Evolutionary conservation across 306 rosid species (phyloP), one percentile per base, ranked within the genome.

Genomic region (Coriaria nepalensis): DNA sequence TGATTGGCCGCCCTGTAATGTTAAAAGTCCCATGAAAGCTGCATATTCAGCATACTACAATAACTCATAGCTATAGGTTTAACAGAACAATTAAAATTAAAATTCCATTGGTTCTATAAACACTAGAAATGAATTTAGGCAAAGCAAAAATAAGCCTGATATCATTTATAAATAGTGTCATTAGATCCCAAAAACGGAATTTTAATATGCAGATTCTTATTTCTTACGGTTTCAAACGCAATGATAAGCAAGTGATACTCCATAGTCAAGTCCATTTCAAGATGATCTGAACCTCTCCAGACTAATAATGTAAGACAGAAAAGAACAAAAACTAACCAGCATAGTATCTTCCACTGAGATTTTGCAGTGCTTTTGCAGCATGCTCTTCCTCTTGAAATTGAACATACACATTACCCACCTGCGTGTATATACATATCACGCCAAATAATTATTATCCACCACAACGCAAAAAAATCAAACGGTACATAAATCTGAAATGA

Each of bases 401-500:
- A 59, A 72, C 82, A 9, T 81, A 81, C 34, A 81, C 93, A 67
- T 81, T 78, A 9, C 93, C 93, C 15, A 81, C 88, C 88, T 80
- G 60, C 44, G 40, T 61, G 59, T 40, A 34, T 61, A 62, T 40
- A 34, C 4, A 6, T n/a, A 55, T 12, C 9, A 48, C 29, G 36
- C 44, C 38, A 5, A 32, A 35, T 36, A 33, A 2, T 13, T 12
- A 29, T 33, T 8, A 47, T 20, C 29, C 29, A 20, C 29, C 29
- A 20, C 29, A 20, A 20, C 29, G 29, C 29, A 20, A 20, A 20
- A 20, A 1, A 20, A 48, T 37, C 38, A 6, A 53, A 39, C n/a
- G 47, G 29, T 2, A 14, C 7, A 11, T 0, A 2, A 0, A 49
- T 5, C 40, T 13, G 2, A 14, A 20, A 14, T 8, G 32, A 20